Conservation (phyloP, 106 monocot genomes). For the Dendrobium officinale region DNA sequence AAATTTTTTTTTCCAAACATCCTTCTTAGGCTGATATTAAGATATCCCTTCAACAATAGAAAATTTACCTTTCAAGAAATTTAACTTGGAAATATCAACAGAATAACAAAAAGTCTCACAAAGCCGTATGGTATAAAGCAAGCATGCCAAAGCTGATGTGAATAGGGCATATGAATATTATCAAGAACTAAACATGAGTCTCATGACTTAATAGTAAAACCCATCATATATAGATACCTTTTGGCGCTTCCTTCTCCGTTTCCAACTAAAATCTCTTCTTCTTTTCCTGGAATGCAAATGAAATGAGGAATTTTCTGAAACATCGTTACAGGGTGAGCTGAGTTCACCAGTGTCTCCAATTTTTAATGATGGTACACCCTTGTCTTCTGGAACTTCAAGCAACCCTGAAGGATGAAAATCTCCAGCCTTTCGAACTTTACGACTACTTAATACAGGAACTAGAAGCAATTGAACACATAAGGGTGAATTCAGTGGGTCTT, state of each 20-base stretch:
- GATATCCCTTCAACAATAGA: neutral
- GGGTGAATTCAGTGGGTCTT: neutral
- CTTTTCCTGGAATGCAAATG: neutral
- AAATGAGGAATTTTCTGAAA: constrained; percentile 1
- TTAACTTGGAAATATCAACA: neutral
- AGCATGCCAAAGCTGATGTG: neutral
- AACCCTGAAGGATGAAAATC: neutral
- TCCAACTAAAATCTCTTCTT: constrained; percentile 10
- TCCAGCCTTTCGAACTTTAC: neutral
- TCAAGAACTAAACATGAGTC: neutral
- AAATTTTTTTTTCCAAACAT: neutral
- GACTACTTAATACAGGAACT: neutral
- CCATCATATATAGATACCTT: neutral
- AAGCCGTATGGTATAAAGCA: neutral
- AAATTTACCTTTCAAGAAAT: neutral
- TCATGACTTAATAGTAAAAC: neutral
- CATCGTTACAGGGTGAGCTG: neutral
- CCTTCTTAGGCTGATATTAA: neutral
- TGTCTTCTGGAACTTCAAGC: neutral
- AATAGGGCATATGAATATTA: neutral
- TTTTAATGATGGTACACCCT: neutral
- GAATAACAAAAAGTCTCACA: neutral
- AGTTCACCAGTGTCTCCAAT: neutral
- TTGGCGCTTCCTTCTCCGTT: constrained; percentile 2
- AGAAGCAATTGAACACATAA: constrained; percentile 1